These are phyloP conservation scores for Metschnikowia vanudenii DNA, from an alignment of 805 yeast species.

Conservation along the genomic window DNA sequence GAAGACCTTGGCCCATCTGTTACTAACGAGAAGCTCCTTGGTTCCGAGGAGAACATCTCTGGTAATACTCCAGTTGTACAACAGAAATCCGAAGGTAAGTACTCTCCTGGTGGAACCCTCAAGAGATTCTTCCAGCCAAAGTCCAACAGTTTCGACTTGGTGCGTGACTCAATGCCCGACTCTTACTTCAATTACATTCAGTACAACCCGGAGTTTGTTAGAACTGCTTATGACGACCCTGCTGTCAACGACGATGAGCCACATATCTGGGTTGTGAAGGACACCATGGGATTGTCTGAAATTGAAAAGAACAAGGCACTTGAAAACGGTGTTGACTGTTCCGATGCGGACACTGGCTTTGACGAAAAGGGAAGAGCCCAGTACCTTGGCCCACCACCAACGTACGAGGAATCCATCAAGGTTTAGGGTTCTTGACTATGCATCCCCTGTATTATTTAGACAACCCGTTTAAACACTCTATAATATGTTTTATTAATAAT, in stretches of 20 bases:
- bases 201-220: slow-evolving; percentile 40
- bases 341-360: slow-evolving; percentile 55
- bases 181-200: slow-evolving; percentile 40
- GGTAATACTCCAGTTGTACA: slow-evolving; percentile 3
- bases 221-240: slow-evolving; percentile 53
- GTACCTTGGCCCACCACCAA: slow-evolving; percentile 69
- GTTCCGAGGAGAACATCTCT: slow-evolving; percentile 4
- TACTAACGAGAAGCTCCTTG: slow-evolving; percentile 11
- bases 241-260: slow-evolving; percentile 56
- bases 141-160: slow-evolving; percentile 44
- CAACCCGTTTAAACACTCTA: not conserved
- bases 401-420: slow-evolving; percentile 52
- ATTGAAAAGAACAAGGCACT: slow-evolving; percentile 55
- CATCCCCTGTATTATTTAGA: not conserved
- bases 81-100: slow-evolving; percentile 1
- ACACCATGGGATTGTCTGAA: slow-evolving; percentile 63
- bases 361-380: slow-evolving; percentile 56
- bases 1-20: slow-evolving; percentile 15
- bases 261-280: slow-evolving; percentile 69
- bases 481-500: not conserved
- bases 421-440: slow-evolving; percentile 19
- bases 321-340: slow-evolving; percentile 53
- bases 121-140: slow-evolving; percentile 44
- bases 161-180: slow-evolving; percentile 47
- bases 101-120: slow-evolving; percentile 10